These are phyloP conservation scores for Leccinum pellstonianum DNA, from an alignment of 768 basidiomycete genomes.

Conservation along the genomic window DNA sequence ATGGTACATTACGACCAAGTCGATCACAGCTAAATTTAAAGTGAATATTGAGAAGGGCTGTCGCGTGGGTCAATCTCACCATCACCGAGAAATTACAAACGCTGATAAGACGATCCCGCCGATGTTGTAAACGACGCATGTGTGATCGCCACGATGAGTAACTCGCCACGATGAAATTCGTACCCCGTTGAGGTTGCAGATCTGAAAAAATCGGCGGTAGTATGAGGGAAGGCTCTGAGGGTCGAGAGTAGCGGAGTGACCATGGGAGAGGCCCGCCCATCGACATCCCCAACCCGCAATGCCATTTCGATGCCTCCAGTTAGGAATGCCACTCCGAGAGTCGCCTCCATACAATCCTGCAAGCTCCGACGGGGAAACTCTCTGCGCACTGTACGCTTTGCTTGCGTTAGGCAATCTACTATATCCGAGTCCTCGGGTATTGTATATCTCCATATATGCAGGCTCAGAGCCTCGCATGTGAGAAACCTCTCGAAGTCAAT, in stretches of 20 bases:
- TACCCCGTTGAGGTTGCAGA: too few species aligned
- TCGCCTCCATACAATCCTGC: conserved; percentile 88
- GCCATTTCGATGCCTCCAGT: conserved; percentile 72
- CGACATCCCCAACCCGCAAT: conserved; percentile 57
- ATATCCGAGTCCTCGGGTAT: conserved; percentile 39
- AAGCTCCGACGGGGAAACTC: conserved; percentile 65
- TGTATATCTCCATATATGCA: conserved; percentile 59
- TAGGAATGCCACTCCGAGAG: conserved; percentile 73
- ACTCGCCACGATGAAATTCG: too few species aligned
- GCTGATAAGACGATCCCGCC: too few species aligned
- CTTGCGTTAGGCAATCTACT: conserved; percentile 28
- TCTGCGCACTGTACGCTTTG: conserved; percentile 37
- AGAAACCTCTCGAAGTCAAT: conserved; percentile 63
- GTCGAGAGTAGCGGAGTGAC: conserved; percentile 52
- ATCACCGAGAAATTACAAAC: too few species aligned
- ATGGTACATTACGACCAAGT: too few species aligned
- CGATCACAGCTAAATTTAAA: too few species aligned
- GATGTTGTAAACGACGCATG: too few species aligned
- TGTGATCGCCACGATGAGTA: too few species aligned
- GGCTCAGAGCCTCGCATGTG: conserved; percentile 53
- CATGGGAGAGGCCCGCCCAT: conserved; percentile 75
- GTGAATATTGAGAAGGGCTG: too few species aligned
- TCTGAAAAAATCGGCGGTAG: too few species aligned
- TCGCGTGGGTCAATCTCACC: too few species aligned
- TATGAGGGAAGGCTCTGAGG: conserved; percentile 14